These are phyloP conservation scores for Simmondsia chinensis DNA, from an alignment of 148 eudicot genomes.

Conservation along the genomic window DNA sequence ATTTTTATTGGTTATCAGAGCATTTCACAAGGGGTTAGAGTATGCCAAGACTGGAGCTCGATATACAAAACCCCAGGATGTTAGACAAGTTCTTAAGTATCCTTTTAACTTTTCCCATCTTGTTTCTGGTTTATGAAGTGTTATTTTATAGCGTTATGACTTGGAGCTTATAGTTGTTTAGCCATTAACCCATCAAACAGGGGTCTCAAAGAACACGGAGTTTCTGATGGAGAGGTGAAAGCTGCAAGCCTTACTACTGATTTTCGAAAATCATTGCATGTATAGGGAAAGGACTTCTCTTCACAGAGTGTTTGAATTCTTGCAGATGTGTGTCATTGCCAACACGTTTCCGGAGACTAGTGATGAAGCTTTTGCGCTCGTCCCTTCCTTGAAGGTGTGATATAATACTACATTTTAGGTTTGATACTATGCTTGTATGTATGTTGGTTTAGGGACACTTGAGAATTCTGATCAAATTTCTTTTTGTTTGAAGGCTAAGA, in stretches of 20 bases:
- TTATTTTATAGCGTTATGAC: background rate
- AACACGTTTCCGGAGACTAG: slow-evolving; percentile 57
- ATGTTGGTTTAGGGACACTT: background rate
- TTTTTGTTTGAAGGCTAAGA: slow-evolving; percentile 35
- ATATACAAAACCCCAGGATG: slow-evolving; percentile 42
- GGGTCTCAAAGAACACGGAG: slow-evolving; percentile 56
- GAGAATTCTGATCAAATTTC: background rate
- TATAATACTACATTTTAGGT: background rate
- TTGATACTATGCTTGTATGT: background rate
- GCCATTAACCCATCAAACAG: slow-evolving; percentile 52
- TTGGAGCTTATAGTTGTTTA: slow-evolving; percentile 13
- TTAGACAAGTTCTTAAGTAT: slow-evolving; percentile 66
- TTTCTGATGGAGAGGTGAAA: slow-evolving; percentile 71
- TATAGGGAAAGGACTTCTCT: background rate
- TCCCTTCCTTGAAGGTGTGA: slow-evolving; percentile 81
- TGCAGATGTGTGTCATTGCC: slow-evolving; percentile 76
- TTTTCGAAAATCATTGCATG: background rate
- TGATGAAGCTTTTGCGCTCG: slow-evolving; percentile 64
- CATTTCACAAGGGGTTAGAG: slow-evolving; percentile 71
- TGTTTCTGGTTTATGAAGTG: background rate
- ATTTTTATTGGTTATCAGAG: slow-evolving; percentile 32
- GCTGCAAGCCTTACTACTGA: slow-evolving; percentile 1
- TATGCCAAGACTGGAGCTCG: slow-evolving; percentile 53
- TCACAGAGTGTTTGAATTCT: background rate
- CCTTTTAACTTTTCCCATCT: slow-evolving; percentile 27